A percentile compares a stretch with the other conserved stretches of the same genome.
Evolutionary conservation across 176 grass and related monocot species (phyloP).

Genomic region (Typha latifolia): DNA sequence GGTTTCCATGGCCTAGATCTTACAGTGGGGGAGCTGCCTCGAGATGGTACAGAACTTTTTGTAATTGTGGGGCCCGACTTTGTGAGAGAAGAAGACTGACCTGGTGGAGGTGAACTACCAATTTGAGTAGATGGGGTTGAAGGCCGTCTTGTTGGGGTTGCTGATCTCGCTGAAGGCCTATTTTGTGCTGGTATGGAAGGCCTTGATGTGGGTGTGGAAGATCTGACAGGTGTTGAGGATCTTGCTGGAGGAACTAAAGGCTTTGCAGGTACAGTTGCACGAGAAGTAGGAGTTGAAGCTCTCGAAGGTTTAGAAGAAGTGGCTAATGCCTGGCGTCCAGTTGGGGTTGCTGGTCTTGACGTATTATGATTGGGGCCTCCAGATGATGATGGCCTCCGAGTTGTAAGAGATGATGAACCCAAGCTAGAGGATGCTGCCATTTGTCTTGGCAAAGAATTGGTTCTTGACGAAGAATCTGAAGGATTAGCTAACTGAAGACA

Average conservation of each 20-base stretch:
- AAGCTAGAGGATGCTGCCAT: slow-evolving; percentile 58
- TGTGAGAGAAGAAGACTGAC: slow-evolving; percentile 40
- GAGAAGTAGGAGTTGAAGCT: slow-evolving; percentile 69
- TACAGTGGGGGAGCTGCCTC: slow-evolving; percentile 70
- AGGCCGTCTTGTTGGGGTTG: slow-evolving; percentile 49
- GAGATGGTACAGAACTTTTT: slow-evolving; percentile 39
- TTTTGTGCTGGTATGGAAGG: slow-evolving; percentile 47
- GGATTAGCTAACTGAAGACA: slow-evolving; percentile 59
- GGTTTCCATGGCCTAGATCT: slow-evolving; percentile 89
- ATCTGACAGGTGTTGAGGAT: slow-evolving; percentile 68
- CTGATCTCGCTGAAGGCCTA: slow-evolving; percentile 60
- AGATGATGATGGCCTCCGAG: slow-evolving; percentile 62
- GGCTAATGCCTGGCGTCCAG: slow-evolving; percentile 40
- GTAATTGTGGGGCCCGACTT: slow-evolving; percentile 29
- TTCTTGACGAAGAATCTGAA: slow-evolving; percentile 59
- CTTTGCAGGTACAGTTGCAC: slow-evolving; percentile 51
- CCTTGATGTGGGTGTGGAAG: slow-evolving; percentile 60
- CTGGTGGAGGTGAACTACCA: slow-evolving; percentile 33
- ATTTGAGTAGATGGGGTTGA: slow-evolving; percentile 29
- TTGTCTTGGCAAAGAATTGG: slow-evolving; percentile 41
- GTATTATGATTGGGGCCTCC: slow-evolving; percentile 49
- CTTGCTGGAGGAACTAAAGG: slow-evolving; percentile 30
- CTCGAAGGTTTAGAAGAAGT: slow-evolving; percentile 47
- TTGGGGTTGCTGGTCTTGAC: slow-evolving; percentile 80
- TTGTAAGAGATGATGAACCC: slow-evolving; percentile 39